Evolutionary conservation across 139 green algal genomes (phyloP), one percentile per base, ranked within the genome.

Genomic region (Chlorella sp.): DNA sequence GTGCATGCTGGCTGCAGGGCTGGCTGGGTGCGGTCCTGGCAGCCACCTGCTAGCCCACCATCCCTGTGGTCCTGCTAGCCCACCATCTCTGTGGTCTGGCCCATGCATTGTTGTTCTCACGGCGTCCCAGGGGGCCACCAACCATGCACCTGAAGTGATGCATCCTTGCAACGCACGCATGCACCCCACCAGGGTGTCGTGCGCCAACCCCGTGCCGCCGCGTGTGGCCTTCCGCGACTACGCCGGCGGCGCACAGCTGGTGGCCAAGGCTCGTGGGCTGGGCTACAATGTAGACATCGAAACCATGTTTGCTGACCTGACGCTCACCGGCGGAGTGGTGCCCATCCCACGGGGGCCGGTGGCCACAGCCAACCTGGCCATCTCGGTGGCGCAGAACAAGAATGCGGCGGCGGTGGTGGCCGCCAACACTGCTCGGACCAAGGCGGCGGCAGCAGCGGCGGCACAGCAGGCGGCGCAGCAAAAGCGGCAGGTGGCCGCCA

Each of bases 291-390:
- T 79, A 0, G 41, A 79, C 26, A 62, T 79, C 5, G 36, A 34
- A 11, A 79, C 63, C 36, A 79, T 79, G 72, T 44, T 65, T 21
- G n/a, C 72, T 0, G 72, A 79, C 72, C 44, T 79, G 3, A 79
- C 72, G 7, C 72, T 64, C 9, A 64, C 72, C 6, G 44, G 44
- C 0, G 72, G 72, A 5, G 41, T 64, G 41, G 3, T 79, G 44
- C 26, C 51, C n/a, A n/a, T 32, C 11, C 28, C 72, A 44, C 11
- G n/a, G 44, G 72, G 41, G 17, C 25, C 44, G 44, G 72, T 79
- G 44, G 72, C 44, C 44, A 65, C 72, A 13, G 72, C 72, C 28
- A 26, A 11, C 44, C 36, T 38, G 44, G 72, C 72, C 44, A 79
- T 32, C 47, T 25, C 39, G 28, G 20, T 39, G 28, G 72, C 72